Evolutionary conservation across 2,329 filamentous ascomycete genomes (phyloP), one percentile per base, ranked within the genome.

Genomic region (Xylaria sp.): DNA sequence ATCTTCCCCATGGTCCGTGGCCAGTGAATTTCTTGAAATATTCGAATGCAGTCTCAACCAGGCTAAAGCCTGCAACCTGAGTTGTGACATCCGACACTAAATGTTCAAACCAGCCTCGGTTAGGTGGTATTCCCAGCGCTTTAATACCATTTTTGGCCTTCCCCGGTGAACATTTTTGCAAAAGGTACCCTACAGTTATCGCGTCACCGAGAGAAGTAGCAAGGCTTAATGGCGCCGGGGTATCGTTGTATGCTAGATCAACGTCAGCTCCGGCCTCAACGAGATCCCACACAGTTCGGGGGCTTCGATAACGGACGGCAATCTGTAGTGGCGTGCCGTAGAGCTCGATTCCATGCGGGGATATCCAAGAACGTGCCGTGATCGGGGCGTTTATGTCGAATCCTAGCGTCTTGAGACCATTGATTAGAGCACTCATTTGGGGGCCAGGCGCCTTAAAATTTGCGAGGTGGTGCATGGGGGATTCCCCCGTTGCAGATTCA

Each of bases 381-480:
- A 48, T 48, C 44, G 44, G 44, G n/a, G 44, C 44, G 18, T 48
- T 23, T 48, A 48, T 48, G 44, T 48, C 44, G 18, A 48, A 48
- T 10, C 44, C 44, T n/a, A 48, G 44, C 44, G 8, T 21, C 21
- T 48, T 5, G 6, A 48, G 44, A 5, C 8, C 4, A 8, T 48
- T 5, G 6, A 48, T 48, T 3, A 48, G 18, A 5, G 5, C 18
- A n/a, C 21, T 23, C 44, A 48, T 48, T 48, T 48, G 16, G 18
- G 18, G 13, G 18, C 16, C 18, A 18, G 44, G 9, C 21, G 44
- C 44, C 44, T 48, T 48, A 21, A 48, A 48, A 21, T 48, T 48
- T n/a, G 44, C 44, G 44, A 48, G 44, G 44, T 48, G 18, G 44
- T 48, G 44, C 44, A 48, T 48, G 21, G 44, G 44, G 10, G 44